A percentile compares a stretch with the other conserved stretches of the same genome.
phyloP scores from a whole-genome alignment of 768 basidiomycete species.

The Lactifluus hygrophoroides region DNA sequence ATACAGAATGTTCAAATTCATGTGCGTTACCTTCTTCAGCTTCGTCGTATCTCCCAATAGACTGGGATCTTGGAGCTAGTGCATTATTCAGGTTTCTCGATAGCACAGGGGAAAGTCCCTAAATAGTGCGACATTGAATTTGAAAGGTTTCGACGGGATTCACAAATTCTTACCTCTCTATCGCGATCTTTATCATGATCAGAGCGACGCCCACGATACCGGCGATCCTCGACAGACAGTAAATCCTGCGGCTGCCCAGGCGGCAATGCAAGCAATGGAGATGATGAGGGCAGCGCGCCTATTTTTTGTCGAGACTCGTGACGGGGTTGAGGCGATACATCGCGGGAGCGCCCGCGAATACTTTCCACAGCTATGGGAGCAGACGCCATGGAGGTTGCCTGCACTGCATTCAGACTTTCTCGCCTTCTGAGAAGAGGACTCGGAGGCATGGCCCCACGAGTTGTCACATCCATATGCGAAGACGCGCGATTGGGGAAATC shows the following conservation, averaged over 20 bases:
- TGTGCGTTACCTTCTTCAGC: neutral
- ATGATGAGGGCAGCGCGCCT: neutral
- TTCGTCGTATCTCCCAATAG: constrained; percentile 3
- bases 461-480: neutral
- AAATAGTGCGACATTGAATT: neutral
- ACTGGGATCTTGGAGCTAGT: neutral
- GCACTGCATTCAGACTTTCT: neutral
- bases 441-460: neutral
- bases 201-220: constrained; percentile 1
- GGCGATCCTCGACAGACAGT: neutral
- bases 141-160: neutral
- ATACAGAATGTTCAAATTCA: too few relatives aligned
- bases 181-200: constrained; percentile 1
- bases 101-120: neutral
- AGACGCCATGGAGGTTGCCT: neutral
- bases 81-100: neutral
- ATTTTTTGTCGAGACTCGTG: constrained; percentile 1
- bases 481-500: neutral
- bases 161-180: neutral
- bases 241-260: neutral
- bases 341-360: neutral
- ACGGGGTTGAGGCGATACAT: constrained; percentile 1
- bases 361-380: neutral
- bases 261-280: neutral
- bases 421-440: neutral